These are phyloP conservation scores for Phytopythium mirpurense DNA, from an alignment of 352 stramenopile species.

Conservation along the genomic window DNA sequence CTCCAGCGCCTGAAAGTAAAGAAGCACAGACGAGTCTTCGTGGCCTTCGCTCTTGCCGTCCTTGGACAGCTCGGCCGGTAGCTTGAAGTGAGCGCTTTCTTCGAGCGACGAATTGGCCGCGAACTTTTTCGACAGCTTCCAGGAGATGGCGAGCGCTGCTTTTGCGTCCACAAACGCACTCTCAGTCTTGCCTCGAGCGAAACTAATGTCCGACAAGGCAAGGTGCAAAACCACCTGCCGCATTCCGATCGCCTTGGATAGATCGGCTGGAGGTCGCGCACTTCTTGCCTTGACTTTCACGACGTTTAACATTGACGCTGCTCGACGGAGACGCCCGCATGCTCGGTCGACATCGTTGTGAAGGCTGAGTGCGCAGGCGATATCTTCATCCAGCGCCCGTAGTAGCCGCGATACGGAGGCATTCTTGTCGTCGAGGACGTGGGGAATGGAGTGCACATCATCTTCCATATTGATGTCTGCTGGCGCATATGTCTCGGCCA, in stretches of 20 bases:
- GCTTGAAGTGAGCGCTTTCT: conserved; percentile 21
- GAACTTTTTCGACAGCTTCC: conserved; percentile 55
- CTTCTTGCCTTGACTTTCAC: conserved; percentile 8
- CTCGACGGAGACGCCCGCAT: conserved; percentile 22
- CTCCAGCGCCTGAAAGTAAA: conserved; percentile 62
- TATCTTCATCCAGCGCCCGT: conserved; percentile 29
- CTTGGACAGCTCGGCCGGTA: conserved; percentile 33
- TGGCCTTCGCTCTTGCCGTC: conserved; percentile 3
- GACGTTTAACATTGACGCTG: conserved; percentile 2
- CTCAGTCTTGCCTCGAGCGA: conserved; percentile 33
- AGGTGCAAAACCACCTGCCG: conserved; percentile 46
- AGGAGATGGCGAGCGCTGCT: conserved; percentile 56
- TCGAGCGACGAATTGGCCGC: conserved; percentile 7
- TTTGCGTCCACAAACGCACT: conserved; percentile 53
- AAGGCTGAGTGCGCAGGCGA: conserved; percentile 10
- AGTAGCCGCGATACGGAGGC: conserved; percentile 7
- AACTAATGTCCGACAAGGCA: conserved; percentile 50
- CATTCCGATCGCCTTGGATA: conserved; percentile 37
- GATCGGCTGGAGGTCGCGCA: not conserved
- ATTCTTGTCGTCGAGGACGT: not conserved
- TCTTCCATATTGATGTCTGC: not conserved
- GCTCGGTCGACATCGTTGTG: conserved; percentile 10
- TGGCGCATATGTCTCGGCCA: conserved; percentile 14
- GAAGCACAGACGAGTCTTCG: conserved; percentile 17
- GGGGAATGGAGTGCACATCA: not conserved